Percentiles rank a stretch among this genome's conserved stretches.
These are phyloP conservation scores for Xylariaceae sp. DNA, from an alignment of 2,329 filamentous ascomycete genomes.

Conservation along the genomic window DNA sequence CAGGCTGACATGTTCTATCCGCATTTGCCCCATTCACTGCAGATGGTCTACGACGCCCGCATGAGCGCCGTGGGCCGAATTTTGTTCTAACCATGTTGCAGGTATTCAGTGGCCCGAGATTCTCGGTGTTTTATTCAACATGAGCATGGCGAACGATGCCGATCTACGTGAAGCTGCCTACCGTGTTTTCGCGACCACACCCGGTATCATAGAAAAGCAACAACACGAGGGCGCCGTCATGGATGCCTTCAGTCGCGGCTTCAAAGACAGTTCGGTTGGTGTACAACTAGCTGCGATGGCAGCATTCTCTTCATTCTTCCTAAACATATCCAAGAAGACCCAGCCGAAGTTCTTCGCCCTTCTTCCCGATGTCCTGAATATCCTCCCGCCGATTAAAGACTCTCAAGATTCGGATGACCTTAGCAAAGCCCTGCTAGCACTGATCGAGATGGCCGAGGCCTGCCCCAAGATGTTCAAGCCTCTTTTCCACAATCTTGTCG, in stretches of 20 bases:
- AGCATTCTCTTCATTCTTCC: conserved; percentile 94
- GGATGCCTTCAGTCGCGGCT: conserved; percentile 82
- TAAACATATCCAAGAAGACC: conserved; percentile 79
- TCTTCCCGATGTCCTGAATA: conserved; percentile 87
- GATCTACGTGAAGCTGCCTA: conserved; percentile 89
- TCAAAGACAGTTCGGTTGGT: conserved; percentile 78
- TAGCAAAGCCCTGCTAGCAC: conserved; percentile 78
- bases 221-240: conserved; percentile 91
- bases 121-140: conserved; percentile 76
- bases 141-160: conserved; percentile 78
- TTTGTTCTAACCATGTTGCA: conserved; percentile 36
- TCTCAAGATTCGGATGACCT: conserved; percentile 84
- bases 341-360: conserved; percentile 84
- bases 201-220: conserved; percentile 91
- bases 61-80: background rate
- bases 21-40: background rate
- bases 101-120: conserved; percentile 87
- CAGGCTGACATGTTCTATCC: background rate
- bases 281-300: conserved; percentile 94
- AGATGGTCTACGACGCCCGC: background rate
- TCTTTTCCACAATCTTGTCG: conserved; percentile 87
- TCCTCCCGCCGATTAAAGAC: conserved; percentile 90
- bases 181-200: conserved; percentile 90
- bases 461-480: conserved; percentile 96
- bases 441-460: conserved; percentile 93